These are phyloP conservation scores for Rachicladosporium sp. DNA, from an alignment of 2,329 filamentous ascomycete species.

Conservation along the genomic window DNA sequence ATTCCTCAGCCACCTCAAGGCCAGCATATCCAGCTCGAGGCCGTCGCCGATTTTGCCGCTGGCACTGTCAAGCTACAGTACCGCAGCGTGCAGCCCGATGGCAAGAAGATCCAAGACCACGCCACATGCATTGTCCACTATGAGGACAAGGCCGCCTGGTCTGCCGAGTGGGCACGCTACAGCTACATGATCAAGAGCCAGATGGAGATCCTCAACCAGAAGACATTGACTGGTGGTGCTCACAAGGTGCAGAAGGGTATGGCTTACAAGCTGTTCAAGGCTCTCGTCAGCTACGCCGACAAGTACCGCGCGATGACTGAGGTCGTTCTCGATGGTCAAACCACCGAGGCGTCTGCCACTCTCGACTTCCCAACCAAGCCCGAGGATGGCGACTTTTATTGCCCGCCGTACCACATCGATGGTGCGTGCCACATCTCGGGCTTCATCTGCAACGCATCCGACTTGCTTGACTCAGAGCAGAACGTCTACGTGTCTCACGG, in stretches of 20 bases:
- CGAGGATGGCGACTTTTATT: slow-evolving; percentile 44
- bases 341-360: slow-evolving; percentile 42
- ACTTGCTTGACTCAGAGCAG: slow-evolving; percentile 45
- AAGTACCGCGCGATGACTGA: slow-evolving; percentile 48
- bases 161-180: slow-evolving; percentile 53
- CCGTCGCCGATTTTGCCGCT: slow-evolving; percentile 45
- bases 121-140: slow-evolving; percentile 50
- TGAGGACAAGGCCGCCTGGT: slow-evolving; percentile 48
- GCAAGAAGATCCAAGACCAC: slow-evolving; percentile 47
- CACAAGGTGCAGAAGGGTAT: slow-evolving; percentile 63
- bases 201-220: slow-evolving; percentile 54
- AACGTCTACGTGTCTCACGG: slow-evolving; percentile 51
- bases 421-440: slow-evolving; percentile 45
- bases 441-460: slow-evolving; percentile 49
- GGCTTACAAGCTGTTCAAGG: slow-evolving; percentile 62
- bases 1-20: slow-evolving; percentile 35
- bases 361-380: slow-evolving; percentile 44
- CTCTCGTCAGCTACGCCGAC: slow-evolving; percentile 44
- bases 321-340: slow-evolving; percentile 44
- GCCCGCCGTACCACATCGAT: slow-evolving; percentile 49
- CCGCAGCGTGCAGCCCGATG: slow-evolving; percentile 48
- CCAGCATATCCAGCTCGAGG: slow-evolving; percentile 50
- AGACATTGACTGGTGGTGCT: slow-evolving; percentile 52
- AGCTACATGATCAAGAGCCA: slow-evolving; percentile 46
- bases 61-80: slow-evolving; percentile 43